Conservation (phyloP, 2,329 filamentous ascomycete species). For the Beauveria pseudobassiana region DNA sequence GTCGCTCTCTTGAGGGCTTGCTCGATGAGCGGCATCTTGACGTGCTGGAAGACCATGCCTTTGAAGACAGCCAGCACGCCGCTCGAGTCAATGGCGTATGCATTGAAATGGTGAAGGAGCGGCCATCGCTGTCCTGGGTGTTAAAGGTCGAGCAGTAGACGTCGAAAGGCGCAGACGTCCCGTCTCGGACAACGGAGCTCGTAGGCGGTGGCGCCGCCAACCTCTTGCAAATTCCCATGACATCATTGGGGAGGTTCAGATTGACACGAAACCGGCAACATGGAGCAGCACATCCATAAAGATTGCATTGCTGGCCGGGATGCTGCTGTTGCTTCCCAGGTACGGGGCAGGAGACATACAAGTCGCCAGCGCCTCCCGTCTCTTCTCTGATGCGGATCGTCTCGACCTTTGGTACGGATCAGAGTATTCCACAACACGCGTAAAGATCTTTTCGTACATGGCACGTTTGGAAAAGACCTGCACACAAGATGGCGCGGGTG, state of each 20-base stretch:
- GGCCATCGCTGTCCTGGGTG: conserved; percentile 19
- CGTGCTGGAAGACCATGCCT: conserved; percentile 24
- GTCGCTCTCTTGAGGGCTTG: neutral
- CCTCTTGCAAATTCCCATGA: conserved; percentile 21
- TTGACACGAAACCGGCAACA: conserved; percentile 25
- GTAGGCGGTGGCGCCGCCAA: conserved; percentile 14
- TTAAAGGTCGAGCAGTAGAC: conserved; percentile 18
- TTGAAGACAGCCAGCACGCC: conserved; percentile 19
- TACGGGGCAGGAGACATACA: conserved; percentile 13
- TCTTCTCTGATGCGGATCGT: neutral
- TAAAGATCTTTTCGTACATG: neutral
- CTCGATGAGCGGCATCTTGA: conserved; percentile 10
- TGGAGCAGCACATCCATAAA: conserved; percentile 25
- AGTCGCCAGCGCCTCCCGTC: neutral
- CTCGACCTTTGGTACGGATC: neutral
- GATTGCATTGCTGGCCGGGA: conserved; percentile 15
- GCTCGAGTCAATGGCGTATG: conserved; percentile 17
- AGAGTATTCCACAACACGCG: neutral
- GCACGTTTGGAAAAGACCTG: neutral
- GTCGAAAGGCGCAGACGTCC: conserved; percentile 15
- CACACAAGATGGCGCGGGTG: neutral
- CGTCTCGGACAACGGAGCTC: conserved; percentile 17
- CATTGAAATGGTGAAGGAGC: conserved; percentile 19
- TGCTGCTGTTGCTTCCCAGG: conserved; percentile 2
- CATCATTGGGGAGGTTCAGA: conserved; percentile 17